Base-by-base conservation (phyloP, 192 early-diverging fungal species). In the Coemansia sp. region DNA sequence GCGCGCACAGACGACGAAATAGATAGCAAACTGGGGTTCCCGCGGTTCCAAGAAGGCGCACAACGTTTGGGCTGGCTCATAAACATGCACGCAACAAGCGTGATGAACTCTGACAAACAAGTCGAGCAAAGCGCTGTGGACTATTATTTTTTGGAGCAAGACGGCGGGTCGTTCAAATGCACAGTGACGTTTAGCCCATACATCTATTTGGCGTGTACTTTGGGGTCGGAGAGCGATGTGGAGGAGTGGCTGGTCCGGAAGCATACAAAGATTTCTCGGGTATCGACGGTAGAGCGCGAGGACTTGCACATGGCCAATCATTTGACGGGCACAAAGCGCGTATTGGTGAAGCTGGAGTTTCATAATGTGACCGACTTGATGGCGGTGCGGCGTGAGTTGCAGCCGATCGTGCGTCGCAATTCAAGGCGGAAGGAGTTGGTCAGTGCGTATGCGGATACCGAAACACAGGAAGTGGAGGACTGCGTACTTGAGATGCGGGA, bases 301-400 rank as follows among this genome's bases (percentile, higher is more conserved):
- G 95, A 99, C 78, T 74, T 99, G 54, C 78, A 84, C 19, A 83
- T 93, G 94, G 83, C 89, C 37, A 96, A 99, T 73, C 97, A 99
- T 65, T 80, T 99, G 52, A 65, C 89, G 12, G 94, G 93, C 23
- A 72, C 86, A 49, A 85, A 82, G 54, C 81, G 89, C 10, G 83
- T 68, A 38, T 82, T 89, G 41, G 80, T 99, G 16, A 90, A 95
- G 75, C 76, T 99, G 3, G 62, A 60, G 11, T 98, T 98, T 73
- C 77, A 84, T 59, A 99, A 97, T 70, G 88, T 92, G 32, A 83
- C 85, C 20, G 90, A 96, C 67, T 83, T 98, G 24, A 48, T 92
- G 35, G 41, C 76, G 10, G 92, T 96, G 3, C 83, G 94, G 6
- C 89, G 88, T 43, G 68, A 85, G 8, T 57, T 97, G 48, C 75